Evolutionary conservation across 129 eudicot genomes (phyloP).

Genomic region (Apium graveolens): DNA sequence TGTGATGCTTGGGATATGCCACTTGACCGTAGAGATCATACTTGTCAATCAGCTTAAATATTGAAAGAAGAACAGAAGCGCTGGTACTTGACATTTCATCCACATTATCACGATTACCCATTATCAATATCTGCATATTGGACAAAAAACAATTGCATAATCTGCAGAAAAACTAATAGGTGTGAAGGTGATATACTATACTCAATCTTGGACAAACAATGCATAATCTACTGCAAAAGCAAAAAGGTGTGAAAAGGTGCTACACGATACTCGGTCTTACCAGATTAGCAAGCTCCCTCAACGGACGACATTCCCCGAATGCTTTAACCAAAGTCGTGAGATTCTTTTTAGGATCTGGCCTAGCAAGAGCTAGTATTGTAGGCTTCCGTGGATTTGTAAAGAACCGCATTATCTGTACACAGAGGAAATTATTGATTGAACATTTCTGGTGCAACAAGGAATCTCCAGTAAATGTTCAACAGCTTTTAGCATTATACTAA

Average conservation of each 20-base stretch:
- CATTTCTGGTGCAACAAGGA: background rate
- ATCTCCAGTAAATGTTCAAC: background rate
- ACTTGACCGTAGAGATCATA: slow-evolving; percentile 99
- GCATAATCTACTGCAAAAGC: slow-evolving; percentile 3
- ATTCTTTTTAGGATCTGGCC: slow-evolving; percentile 98
- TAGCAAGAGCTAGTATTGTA: slow-evolving; percentile 93
- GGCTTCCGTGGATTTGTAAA: slow-evolving; percentile 97
- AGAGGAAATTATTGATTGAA: background rate
- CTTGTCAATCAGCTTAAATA: slow-evolving; percentile 81
- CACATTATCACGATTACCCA: slow-evolving; percentile 93
- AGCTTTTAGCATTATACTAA: background rate
- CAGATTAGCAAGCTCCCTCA: slow-evolving; percentile 97
- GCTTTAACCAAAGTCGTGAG: slow-evolving; percentile 95
- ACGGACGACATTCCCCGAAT: slow-evolving; percentile 97
- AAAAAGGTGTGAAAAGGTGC: background rate
- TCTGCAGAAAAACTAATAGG: background rate
- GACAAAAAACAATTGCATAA: slow-evolving; percentile 7
- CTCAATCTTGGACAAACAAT: slow-evolving; percentile 15
- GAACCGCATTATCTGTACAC: slow-evolving; percentile 87
- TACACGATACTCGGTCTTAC: slow-evolving; percentile 32
- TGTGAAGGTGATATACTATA: background rate
- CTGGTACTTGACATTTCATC: slow-evolving; percentile 94
- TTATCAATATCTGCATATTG: slow-evolving; percentile 68
- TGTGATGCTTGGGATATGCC: slow-evolving; percentile 97
- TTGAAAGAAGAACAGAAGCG: slow-evolving; percentile 87